Percentiles rank a stretch among this genome's conserved stretches.
phyloP scores from a whole-genome alignment of 2,329 filamentous ascomycete genomes.

The Aureobasidium leucospermi region DNA sequence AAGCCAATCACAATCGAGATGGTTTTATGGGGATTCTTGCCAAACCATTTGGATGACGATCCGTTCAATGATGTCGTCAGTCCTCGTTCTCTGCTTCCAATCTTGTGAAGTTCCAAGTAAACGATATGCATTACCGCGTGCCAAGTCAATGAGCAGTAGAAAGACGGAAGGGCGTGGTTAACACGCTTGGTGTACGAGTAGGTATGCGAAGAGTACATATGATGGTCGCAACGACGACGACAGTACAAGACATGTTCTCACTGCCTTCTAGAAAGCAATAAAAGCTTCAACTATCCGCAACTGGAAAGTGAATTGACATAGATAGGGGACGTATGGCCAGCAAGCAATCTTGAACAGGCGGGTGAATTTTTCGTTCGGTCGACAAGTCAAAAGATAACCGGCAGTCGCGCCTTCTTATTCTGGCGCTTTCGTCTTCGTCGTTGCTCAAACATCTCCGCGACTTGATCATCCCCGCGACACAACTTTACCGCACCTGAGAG shows the following conservation, averaged over 20 bases:
- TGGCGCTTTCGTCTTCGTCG: background rate
- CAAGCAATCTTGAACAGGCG: background rate
- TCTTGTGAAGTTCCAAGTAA: background rate
- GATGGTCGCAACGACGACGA: background rate
- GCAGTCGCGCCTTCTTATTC: background rate
- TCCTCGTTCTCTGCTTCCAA: background rate
- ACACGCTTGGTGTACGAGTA: too few relatives aligned
- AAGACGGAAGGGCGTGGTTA: too few relatives aligned
- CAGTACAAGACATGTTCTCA: background rate
- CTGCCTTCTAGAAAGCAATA: background rate
- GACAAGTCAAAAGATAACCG: background rate
- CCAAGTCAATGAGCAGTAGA: too few relatives aligned
- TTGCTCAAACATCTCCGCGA: too few relatives aligned
- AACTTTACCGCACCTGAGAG: too few relatives aligned
- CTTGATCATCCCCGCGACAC: too few relatives aligned
- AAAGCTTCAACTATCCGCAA: background rate
- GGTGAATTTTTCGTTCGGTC: background rate
- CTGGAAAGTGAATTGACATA: background rate
- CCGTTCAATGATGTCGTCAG: background rate
- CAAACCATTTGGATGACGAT: background rate
- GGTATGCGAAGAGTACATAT: background rate
- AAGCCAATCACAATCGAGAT: background rate
- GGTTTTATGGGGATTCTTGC: background rate
- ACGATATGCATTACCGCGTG: background rate
- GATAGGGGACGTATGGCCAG: background rate